These are phyloP conservation scores for Pseudopyricularia javanii DNA, from an alignment of 2,329 filamentous ascomycete species.

Conservation along the genomic window DNA sequence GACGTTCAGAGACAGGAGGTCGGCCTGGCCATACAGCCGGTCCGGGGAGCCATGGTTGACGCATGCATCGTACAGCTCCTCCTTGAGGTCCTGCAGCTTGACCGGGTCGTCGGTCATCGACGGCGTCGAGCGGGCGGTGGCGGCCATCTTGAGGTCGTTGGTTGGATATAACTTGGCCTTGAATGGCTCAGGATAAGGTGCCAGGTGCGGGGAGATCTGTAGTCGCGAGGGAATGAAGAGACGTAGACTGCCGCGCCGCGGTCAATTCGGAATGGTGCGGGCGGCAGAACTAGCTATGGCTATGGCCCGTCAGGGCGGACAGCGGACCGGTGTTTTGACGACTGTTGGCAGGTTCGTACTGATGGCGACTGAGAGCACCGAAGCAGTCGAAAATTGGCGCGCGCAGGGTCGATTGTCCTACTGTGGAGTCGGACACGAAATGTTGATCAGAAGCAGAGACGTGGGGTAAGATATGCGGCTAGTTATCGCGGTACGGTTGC, in stretches of 20 bases:
- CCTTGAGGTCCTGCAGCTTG: constrained; percentile 40
- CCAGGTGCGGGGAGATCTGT: neutral
- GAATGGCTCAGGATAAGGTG: neutral
- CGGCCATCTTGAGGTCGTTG: constrained; percentile 6
- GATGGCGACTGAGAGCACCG: too few species aligned
- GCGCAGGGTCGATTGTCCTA: too few species aligned
- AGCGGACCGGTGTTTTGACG: too few species aligned
- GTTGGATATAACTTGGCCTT: neutral
- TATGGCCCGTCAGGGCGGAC: neutral
- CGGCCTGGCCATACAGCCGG: constrained; percentile 43
- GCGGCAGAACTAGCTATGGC: neutral
- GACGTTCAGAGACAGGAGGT: constrained; percentile 43
- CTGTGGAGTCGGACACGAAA: too few species aligned
- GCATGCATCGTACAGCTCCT: constrained; percentile 43
- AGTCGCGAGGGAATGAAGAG: neutral
- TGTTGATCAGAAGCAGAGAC: too few species aligned
- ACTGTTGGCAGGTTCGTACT: too few species aligned
- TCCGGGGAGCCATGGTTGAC: constrained; percentile 33
- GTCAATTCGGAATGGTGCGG: neutral
- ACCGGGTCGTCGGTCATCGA: constrained; percentile 13
- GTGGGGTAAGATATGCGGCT: too few species aligned
- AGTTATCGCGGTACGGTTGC: neutral
- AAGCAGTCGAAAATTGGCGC: too few species aligned
- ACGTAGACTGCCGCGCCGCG: neutral
- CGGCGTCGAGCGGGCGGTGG: constrained; percentile 7